Conservation (phyloP, 345 rosid species). For the Trapa bicornis region DNA sequence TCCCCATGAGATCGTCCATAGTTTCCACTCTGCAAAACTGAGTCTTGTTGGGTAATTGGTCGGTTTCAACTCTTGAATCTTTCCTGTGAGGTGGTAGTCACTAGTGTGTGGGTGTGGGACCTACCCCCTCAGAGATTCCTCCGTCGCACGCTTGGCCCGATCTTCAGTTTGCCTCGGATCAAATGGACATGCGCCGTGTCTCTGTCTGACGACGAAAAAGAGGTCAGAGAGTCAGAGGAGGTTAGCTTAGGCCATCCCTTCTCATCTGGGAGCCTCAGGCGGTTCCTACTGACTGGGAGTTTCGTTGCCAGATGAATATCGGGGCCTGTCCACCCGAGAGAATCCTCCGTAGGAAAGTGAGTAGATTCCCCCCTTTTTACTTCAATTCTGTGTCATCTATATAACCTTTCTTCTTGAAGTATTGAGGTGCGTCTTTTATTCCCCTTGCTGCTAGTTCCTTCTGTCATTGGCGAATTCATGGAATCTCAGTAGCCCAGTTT, state of each 20-base stretch:
- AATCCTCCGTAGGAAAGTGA: background rate
- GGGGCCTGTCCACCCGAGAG: background rate
- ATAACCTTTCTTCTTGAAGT: background rate
- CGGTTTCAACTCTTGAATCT: background rate
- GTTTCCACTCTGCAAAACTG: background rate
- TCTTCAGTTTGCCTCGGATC: background rate
- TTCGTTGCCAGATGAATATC: background rate
- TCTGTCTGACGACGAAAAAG: background rate
- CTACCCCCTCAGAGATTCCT: conserved; percentile 1
- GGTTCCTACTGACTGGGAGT: background rate
- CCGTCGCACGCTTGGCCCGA: background rate
- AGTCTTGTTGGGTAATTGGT: background rate
- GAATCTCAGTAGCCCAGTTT: background rate
- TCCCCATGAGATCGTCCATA: background rate
- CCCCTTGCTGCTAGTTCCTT: background rate
- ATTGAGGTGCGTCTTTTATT: background rate
- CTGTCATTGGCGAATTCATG: background rate
- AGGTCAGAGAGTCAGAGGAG: background rate
- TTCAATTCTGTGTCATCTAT: background rate
- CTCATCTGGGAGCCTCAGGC: background rate
- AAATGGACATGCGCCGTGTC: background rate
- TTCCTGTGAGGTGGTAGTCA: background rate
- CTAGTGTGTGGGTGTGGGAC: background rate
- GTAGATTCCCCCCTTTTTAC: background rate
- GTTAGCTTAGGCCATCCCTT: background rate